Evolutionary conservation across 176 grass and related monocot genomes (phyloP).

Genomic region (Eremochloa ophiuroides): DNA sequence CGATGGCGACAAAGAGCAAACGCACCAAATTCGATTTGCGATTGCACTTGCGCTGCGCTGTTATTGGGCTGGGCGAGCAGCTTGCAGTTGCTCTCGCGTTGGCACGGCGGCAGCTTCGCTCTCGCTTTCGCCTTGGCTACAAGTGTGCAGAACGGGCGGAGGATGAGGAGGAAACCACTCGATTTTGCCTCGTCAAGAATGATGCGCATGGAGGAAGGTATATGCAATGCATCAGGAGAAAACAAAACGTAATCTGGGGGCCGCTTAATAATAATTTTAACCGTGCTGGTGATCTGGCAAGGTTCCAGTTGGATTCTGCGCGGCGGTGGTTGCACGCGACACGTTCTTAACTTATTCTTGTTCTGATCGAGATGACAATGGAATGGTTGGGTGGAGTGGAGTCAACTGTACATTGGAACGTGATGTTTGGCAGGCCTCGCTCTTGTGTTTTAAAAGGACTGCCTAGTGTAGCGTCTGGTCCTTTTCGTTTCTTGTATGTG

Average conservation of each 20-base stretch:
- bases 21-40: background rate
- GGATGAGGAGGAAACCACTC: background rate
- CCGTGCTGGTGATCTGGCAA: background rate
- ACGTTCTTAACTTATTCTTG: constrained; percentile 4
- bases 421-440: background rate
- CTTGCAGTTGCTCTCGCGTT: background rate
- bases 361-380: background rate
- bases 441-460: background rate
- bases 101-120: background rate
- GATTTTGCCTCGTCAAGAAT: constrained; percentile 1
- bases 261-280: background rate
- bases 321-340: background rate
- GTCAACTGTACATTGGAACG: background rate
- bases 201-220: background rate
- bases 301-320: background rate
- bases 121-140: background rate
- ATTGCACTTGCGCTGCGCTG: background rate
- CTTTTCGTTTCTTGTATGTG: no score
- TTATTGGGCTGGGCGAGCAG: constrained; percentile 26
- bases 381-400: background rate
- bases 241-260: background rate
- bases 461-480: no score
- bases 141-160: background rate
- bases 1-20: background rate
- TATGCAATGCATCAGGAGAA: background rate